Evolutionary conservation across 768 basidiomycete species (phyloP), one percentile per base, ranked within the genome.

Genomic region (Russula sp.): DNA sequence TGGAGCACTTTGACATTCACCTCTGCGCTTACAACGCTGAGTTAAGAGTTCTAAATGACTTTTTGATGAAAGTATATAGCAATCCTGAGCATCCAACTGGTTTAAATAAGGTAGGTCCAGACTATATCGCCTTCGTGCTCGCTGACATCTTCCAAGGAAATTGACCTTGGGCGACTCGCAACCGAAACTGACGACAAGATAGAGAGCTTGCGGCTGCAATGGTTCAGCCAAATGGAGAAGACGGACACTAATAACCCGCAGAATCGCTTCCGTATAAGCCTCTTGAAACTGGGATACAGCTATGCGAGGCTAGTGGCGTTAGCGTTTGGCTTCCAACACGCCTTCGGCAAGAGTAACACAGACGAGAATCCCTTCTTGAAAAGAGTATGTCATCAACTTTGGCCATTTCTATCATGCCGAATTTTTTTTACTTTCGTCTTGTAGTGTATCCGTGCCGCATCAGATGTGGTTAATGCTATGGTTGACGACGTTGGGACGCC

Each of bases 1-100:
- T 89, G 74, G 74, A 77, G 52, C 77, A 86, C 69, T 92, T 91
- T 66, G 91, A 94, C 71, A 86, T 94, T 55, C 91, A 94, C 58
- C 75, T 86, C 44, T 88, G 84, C 69, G 85, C 83, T 14, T 93
- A 93, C 70, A 92, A 88, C 62, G 80, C 83, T 4, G 88, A 89
- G 71, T 73, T 93, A 67, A 82, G 83, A 69, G 73, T 88, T 31
- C 81, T 89, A 72, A 78, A 80, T 4, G 70, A 72, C 16, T 93
- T 91, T 69, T 71, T 80, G 63, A 76, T 76, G 10, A 57, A 49
- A 27, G 86, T 93, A 22, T 85, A 89, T 70, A 89, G 82, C 68
- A 82, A 91, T 71, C 87, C 87, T 6, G 76, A 78, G 51, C 86
- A 88, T 65, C 88, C 89, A 0, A 87, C 84, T 16, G 88, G 89